Percentiles rank a stretch among this genome's conserved stretches.
phyloP scores from a whole-genome alignment of 768 basidiomycete species.

The Amanita rubescens region DNA sequence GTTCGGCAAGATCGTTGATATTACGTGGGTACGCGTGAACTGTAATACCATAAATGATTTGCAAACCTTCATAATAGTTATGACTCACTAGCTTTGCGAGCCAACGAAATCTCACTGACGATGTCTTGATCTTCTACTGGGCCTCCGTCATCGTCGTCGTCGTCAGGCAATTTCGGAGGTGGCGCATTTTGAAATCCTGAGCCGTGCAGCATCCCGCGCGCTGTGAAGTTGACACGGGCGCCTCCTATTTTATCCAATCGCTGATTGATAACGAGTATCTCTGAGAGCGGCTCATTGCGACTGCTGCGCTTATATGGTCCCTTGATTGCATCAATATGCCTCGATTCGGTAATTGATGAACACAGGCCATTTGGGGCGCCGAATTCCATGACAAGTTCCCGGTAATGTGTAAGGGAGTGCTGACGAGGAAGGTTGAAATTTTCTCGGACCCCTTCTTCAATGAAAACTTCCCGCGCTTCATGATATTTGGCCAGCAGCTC shows the following conservation, averaged over 20 bases:
- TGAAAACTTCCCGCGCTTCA: conserved; percentile 15
- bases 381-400: conserved; percentile 16
- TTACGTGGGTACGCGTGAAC: too few relatives aligned
- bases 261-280: neutral
- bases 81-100: too few relatives aligned
- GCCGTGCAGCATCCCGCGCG: neutral
- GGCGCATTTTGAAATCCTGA: neutral
- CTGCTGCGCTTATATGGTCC: conserved; percentile 17
- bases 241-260: neutral
- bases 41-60: too few relatives aligned
- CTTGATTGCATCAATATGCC: conserved; percentile 29
- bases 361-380: conserved; percentile 29
- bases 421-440: conserved; percentile 23
- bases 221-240: neutral
- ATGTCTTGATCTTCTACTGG: too few relatives aligned
- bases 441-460: conserved; percentile 6
- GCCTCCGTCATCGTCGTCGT: neutral
- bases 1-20: neutral
- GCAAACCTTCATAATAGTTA: too few relatives aligned
- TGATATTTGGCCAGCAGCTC: conserved; percentile 15
- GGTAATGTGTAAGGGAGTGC: conserved; percentile 25
- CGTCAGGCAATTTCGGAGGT: neutral
- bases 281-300: neutral
- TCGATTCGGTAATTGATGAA: conserved; percentile 30
- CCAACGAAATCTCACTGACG: too few relatives aligned